Conservation (phyloP, 1,284 basidiomycete species). For the Papiliotrema laurentii region DNA sequence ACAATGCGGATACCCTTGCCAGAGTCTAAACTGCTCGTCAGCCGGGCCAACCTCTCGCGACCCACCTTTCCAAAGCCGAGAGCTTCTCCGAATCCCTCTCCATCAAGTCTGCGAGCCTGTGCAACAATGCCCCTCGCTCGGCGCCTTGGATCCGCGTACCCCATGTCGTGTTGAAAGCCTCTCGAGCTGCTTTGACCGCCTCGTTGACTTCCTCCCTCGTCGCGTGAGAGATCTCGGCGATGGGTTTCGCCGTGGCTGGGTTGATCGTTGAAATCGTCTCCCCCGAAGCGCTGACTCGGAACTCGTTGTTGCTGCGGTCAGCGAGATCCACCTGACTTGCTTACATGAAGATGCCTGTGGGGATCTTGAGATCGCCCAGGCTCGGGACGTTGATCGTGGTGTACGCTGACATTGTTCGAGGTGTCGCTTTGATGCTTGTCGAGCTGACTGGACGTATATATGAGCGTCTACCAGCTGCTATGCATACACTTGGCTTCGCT, state of each 20-base stretch:
- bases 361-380: conserved; percentile 55
- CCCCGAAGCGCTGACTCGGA: conserved; percentile 18
- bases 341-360: conserved; percentile 78
- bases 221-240: conserved; percentile 32
- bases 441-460: too few species aligned
- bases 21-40: conserved; percentile 70
- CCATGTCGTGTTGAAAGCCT: conserved; percentile 79
- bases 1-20: conserved; percentile 79
- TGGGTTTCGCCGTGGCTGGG: conserved; percentile 56
- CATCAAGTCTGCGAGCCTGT: conserved; percentile 86
- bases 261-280: conserved; percentile 27
- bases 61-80: conserved; percentile 64
- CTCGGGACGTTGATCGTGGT: conserved; percentile 16
- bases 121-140: conserved; percentile 70
- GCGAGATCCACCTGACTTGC: neutral
- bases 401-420: conserved; percentile 14
- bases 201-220: conserved; percentile 64
- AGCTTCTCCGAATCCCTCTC: conserved; percentile 68
- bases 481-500: too few species aligned
- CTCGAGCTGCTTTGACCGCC: conserved; percentile 76
- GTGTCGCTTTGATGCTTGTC: too few species aligned
- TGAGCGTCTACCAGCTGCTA: too few species aligned
- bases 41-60: conserved; percentile 38
- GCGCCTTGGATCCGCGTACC: conserved; percentile 81
- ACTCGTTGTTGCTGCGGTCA: conserved; percentile 33